Evolutionary conservation across 192 early-diverging fungal genomes (phyloP).

Genomic region (Mortierella hygrophila): DNA sequence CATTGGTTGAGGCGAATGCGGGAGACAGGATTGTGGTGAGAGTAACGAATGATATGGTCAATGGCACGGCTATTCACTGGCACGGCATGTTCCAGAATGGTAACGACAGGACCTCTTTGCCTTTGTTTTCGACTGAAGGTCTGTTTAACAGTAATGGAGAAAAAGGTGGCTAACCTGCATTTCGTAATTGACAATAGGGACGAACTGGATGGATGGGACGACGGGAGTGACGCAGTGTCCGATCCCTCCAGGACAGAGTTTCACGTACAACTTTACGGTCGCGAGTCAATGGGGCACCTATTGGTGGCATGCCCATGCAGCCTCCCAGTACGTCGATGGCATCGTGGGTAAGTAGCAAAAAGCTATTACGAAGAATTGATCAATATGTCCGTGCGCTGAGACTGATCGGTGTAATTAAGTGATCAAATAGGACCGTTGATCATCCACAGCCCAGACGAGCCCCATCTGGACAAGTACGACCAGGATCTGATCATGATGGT

Average conservation of each 20-base stretch:
- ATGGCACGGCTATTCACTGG: constrained; percentile 55
- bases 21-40: constrained; percentile 61
- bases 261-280: constrained; percentile 55
- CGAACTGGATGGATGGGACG: constrained; percentile 63
- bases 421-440: constrained; percentile 13
- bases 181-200: constrained; percentile 9
- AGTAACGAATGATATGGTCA: constrained; percentile 34
- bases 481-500: constrained; percentile 56
- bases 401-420: not conserved
- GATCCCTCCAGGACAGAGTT: constrained; percentile 44
- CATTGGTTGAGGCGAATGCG: constrained; percentile 51
- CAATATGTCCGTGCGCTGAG: not conserved
- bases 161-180: not conserved
- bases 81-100: constrained; percentile 65
- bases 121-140: not conserved
- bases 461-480: constrained; percentile 51
- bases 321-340: constrained; percentile 55
- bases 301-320: constrained; percentile 65
- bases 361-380: not conserved
- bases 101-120: not conserved
- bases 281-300: constrained; percentile 56
- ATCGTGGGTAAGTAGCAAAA: constrained; percentile 17
- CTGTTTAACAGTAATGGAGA: not conserved
- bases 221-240: constrained; percentile 57
- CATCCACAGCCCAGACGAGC: constrained; percentile 46